phyloP scores from a whole-genome alignment of 2,329 filamentous ascomycete species.

The Penicillium digitatum region DNA sequence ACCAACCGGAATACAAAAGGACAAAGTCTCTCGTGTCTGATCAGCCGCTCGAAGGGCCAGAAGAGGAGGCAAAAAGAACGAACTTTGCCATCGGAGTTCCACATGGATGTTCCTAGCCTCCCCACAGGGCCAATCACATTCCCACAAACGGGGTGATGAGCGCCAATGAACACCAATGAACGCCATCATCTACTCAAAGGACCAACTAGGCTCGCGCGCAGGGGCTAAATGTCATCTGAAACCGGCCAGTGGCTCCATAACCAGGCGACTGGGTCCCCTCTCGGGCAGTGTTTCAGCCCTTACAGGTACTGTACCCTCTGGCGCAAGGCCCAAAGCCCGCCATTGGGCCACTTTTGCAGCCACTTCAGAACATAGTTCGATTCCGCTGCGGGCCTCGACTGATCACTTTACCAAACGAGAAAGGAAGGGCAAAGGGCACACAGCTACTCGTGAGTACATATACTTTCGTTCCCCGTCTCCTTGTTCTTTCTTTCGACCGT shows the following conservation, averaged over 20 bases:
- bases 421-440: conserved; percentile 5
- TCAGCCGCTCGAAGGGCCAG: not conserved
- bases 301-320: conserved; percentile 2
- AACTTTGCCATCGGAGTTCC: conserved; percentile 4
- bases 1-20: not conserved
- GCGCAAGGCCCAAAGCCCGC: conserved; percentile 8
- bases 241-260: conserved; percentile 3
- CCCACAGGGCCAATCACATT: conserved; percentile 6
- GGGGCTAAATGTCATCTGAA: conserved; percentile 5
- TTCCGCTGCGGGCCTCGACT: conserved; percentile 8
- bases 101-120: conserved; percentile 6
- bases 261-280: not conserved
- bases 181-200: not conserved
- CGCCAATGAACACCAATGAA: not conserved
- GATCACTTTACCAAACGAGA: conserved; percentile 6
- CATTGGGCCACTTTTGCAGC: conserved; percentile 11
- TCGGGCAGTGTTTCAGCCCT: conserved; percentile 7
- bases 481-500: conserved; percentile 4
- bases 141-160: not conserved
- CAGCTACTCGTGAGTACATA: conserved; percentile 5
- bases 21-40: not conserved
- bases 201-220: conserved; percentile 2
- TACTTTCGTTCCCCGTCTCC: not conserved
- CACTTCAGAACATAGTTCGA: conserved; percentile 4
- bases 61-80: not conserved